These are phyloP conservation scores for Microsporum ferrugineum DNA, from an alignment of 2,329 filamentous ascomycete genomes.

Conservation along the genomic window DNA sequence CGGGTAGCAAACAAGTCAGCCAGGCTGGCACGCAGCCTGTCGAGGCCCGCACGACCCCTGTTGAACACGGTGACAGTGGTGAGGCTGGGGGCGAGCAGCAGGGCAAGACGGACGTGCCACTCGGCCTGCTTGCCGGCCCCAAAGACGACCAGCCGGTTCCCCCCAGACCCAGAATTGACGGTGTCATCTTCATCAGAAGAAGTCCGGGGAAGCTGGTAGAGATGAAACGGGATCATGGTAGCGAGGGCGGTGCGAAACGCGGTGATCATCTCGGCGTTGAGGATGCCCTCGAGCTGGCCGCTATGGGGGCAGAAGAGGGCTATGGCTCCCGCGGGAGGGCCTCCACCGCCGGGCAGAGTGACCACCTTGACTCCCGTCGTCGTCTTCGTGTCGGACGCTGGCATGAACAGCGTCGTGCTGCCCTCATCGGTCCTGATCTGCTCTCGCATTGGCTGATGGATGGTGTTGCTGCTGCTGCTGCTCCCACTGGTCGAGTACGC, in stretches of 20 bases:
- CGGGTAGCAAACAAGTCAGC: slow-evolving; percentile 44
- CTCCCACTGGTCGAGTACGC: slow-evolving; percentile 18
- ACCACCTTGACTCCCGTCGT: slow-evolving; percentile 64
- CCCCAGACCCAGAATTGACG: neutral
- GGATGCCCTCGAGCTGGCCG: slow-evolving; percentile 53
- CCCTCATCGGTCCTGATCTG: slow-evolving; percentile 30
- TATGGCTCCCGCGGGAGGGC: slow-evolving; percentile 51
- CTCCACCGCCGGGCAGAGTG: slow-evolving; percentile 42
- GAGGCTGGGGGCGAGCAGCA: slow-evolving; percentile 37
- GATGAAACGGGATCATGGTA: slow-evolving; percentile 53
- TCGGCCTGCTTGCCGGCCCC: slow-evolving; percentile 41
- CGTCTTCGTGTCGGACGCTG: slow-evolving; percentile 47
- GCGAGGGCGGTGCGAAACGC: slow-evolving; percentile 70
- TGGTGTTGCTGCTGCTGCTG: slow-evolving; percentile 10
- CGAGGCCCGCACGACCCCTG: slow-evolving; percentile 52
- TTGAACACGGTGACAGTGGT: slow-evolving; percentile 69
- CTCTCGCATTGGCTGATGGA: slow-evolving; percentile 36
- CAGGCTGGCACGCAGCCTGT: slow-evolving; percentile 56
- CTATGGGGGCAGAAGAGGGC: slow-evolving; percentile 51
- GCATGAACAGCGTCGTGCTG: slow-evolving; percentile 61
- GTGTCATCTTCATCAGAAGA: no score
- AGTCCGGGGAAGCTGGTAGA: slow-evolving; percentile 15
- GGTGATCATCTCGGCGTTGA: slow-evolving; percentile 64
- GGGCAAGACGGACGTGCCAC: slow-evolving; percentile 39
- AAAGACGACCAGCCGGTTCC: slow-evolving; percentile 36